phyloP scores from a whole-genome alignment of 208 protist species.

The Trypanosoma platydactyli region DNA sequence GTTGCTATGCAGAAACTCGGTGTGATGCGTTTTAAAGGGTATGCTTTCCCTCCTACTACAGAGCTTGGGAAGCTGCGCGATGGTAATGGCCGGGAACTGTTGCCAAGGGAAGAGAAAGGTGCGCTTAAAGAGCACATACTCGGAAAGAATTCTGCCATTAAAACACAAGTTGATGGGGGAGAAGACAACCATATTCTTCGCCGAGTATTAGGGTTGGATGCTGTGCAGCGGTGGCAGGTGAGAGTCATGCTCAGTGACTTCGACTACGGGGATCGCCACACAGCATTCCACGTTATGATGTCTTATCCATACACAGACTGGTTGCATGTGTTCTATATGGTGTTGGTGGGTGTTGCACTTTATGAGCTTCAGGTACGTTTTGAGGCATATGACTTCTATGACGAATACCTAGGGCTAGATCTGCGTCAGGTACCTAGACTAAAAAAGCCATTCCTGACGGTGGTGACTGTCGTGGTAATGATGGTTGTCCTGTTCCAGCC shows the following conservation, averaged over 20 bases:
- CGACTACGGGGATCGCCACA: conserved; percentile 75
- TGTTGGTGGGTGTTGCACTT: conserved; percentile 58
- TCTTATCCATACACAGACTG: conserved; percentile 91
- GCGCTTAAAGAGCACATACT: background rate
- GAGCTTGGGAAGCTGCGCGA: conserved; percentile 77
- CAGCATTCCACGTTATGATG: conserved; percentile 89
- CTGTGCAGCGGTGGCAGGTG: conserved; percentile 81
- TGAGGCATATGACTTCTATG: conserved; percentile 81
- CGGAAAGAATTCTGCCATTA: conserved; percentile 7
- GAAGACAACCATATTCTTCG: conserved; percentile 72
- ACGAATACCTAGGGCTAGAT: conserved; percentile 87
- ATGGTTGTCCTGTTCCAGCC: conserved; percentile 76
- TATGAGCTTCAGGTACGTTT: conserved; percentile 74
- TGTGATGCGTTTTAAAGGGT: conserved; percentile 80
- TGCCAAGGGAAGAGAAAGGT: background rate
- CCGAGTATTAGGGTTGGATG: conserved; percentile 66
- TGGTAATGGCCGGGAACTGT: conserved; percentile 19
- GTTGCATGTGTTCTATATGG: conserved; percentile 84
- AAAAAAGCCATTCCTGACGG: conserved; percentile 69
- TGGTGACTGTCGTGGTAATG: conserved; percentile 67
- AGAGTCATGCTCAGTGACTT: conserved; percentile 88
- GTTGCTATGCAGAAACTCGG: conserved; percentile 82
- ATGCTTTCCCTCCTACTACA: conserved; percentile 78
- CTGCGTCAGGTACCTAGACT: conserved; percentile 73
- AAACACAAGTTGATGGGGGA: conserved; percentile 29